These are phyloP conservation scores for Monosporascus sp. DNA, from an alignment of 2,329 filamentous ascomycete genomes.

Conservation along the genomic window DNA sequence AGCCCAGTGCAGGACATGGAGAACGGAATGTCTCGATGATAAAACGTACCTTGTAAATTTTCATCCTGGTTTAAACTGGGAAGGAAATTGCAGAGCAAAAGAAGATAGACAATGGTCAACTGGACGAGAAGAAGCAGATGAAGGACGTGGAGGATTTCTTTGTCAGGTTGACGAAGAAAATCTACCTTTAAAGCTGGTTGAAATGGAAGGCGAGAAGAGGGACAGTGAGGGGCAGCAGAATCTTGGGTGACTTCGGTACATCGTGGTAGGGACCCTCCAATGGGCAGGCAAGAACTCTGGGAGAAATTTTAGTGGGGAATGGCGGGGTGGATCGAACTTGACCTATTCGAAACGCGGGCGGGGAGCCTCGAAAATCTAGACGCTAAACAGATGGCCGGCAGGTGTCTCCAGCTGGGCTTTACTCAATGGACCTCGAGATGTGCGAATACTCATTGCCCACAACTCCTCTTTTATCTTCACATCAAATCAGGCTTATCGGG, in stretches of 20 bases:
- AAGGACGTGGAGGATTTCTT: slow-evolving; percentile 4
- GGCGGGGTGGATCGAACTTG: background rate
- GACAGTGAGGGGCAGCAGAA: too few species aligned
- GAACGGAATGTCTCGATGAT: background rate
- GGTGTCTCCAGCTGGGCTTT: background rate
- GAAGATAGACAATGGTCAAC: slow-evolving; percentile 4
- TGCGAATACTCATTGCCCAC: background rate
- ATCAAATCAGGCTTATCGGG: too few species aligned
- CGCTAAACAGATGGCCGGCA: background rate
- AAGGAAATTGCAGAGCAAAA: slow-evolving; percentile 11
- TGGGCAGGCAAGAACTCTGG: background rate
- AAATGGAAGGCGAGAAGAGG: too few species aligned
- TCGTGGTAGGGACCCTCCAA: slow-evolving; percentile 5
- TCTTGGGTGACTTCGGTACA: slow-evolving; percentile 3
- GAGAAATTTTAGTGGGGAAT: background rate
- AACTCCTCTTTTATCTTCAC: background rate
- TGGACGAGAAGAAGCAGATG: slow-evolving; percentile 9
- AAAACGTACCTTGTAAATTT: slow-evolving; percentile 62
- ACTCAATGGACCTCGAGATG: background rate
- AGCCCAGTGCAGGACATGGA: background rate
- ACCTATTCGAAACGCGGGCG: background rate
- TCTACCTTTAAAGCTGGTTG: too few species aligned
- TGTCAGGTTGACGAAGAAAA: too few species aligned
- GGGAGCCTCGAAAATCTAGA: background rate
- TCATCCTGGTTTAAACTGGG: slow-evolving; percentile 51